phyloP scores from a whole-genome alignment of 164 flowering plant species.

The Protea cynaroides region DNA sequence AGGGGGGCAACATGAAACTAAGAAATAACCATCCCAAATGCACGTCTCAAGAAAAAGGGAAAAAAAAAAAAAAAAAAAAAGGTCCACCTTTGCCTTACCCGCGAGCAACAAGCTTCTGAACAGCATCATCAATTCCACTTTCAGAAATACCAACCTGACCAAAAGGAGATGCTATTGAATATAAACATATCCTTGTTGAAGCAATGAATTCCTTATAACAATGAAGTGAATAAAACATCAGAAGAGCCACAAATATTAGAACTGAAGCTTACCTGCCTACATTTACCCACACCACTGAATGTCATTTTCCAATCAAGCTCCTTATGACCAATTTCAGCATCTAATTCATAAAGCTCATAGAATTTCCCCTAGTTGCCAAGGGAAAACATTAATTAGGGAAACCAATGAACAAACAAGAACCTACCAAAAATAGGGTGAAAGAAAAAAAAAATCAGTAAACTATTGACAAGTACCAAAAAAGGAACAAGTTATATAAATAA shows the following conservation, averaged over 20 bases:
- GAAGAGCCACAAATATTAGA: background rate
- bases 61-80: too few species aligned
- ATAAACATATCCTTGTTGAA: background rate
- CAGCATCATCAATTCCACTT: slow-evolving; percentile 95
- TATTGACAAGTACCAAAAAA: background rate
- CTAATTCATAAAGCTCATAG: slow-evolving; percentile 92
- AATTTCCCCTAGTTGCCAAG: slow-evolving; percentile 62
- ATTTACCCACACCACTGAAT: slow-evolving; percentile 89
- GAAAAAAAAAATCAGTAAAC: background rate
- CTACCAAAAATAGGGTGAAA: background rate
- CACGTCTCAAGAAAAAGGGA: background rate
- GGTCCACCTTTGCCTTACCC: slow-evolving; percentile 47
- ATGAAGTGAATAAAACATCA: background rate
- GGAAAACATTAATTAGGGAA: background rate
- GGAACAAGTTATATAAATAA: background rate
- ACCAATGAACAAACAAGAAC: too few species aligned
- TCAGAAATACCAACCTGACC: slow-evolving; percentile 92
- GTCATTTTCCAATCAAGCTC: slow-evolving; percentile 98
- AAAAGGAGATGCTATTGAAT: slow-evolving; percentile 7
- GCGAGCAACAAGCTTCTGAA: slow-evolving; percentile 82
- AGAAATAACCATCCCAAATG: background rate
- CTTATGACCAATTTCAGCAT: slow-evolving; percentile 95
- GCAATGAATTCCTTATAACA: background rate
- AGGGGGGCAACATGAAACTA: background rate
- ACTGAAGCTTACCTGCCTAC: slow-evolving; percentile 64